Conservation (phyloP, 2,329 filamentous ascomycete genomes). For the Zalaria obscura region DNA sequence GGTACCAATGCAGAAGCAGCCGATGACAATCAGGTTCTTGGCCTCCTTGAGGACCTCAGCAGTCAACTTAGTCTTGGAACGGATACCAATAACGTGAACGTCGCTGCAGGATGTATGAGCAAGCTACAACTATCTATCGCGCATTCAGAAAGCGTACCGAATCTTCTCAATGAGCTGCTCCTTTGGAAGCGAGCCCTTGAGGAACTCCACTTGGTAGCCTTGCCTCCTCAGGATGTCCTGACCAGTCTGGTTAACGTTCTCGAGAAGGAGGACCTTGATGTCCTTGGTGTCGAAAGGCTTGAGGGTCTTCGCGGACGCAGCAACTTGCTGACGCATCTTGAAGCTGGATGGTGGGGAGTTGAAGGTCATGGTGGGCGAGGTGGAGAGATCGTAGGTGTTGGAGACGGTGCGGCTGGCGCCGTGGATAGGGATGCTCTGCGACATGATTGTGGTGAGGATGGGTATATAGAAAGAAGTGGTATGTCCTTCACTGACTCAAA, state of each 20-base stretch:
- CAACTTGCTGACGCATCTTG: slow-evolving; percentile 22
- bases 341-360: slow-evolving; percentile 55
- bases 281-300: slow-evolving; percentile 94
- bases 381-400: slow-evolving; percentile 19
- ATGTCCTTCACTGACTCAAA: not conserved
- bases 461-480: not conserved
- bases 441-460: not conserved
- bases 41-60: slow-evolving; percentile 74
- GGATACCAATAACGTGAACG: slow-evolving; percentile 93
- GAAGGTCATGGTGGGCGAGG: slow-evolving; percentile 52
- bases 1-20: slow-evolving; percentile 98
- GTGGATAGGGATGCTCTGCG: slow-evolving; percentile 12
- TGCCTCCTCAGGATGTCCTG: slow-evolving; percentile 68
- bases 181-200: slow-evolving; percentile 82
- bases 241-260: slow-evolving; percentile 90
- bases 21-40: slow-evolving; percentile 87
- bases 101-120: slow-evolving; percentile 40
- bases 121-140: not conserved
- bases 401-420: slow-evolving; percentile 15
- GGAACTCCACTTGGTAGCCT: slow-evolving; percentile 88
- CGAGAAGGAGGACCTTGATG: slow-evolving; percentile 87
- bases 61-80: slow-evolving; percentile 92
- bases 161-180: slow-evolving; percentile 96
- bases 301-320: slow-evolving; percentile 52
- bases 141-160: slow-evolving; percentile 34